These are phyloP conservation scores for Exophiala sp. DNA, from an alignment of 2,329 filamentous ascomycete genomes.

Conservation along the genomic window DNA sequence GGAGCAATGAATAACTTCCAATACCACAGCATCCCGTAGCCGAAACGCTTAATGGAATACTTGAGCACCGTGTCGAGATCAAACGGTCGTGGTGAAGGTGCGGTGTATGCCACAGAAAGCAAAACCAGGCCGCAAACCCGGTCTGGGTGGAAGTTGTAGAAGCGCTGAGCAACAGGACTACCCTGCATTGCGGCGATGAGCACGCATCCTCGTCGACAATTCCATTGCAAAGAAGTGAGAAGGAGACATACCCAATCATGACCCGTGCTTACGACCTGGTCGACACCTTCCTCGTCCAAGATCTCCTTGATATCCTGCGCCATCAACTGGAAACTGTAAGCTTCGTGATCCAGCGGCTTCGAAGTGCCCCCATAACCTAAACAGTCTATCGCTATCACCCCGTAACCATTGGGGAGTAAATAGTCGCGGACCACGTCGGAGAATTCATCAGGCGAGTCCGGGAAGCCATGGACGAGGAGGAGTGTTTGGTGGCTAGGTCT, in stretches of 20 bases:
- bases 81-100: constrained; percentile 34
- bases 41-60: constrained; percentile 34
- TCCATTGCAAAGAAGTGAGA: not conserved
- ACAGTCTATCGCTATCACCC: constrained; percentile 39
- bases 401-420: constrained; percentile 40
- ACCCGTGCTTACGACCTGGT: constrained; percentile 42
- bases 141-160: constrained; percentile 43
- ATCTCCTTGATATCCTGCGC: constrained; percentile 41
- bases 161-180: constrained; percentile 38
- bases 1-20: constrained; percentile 45
- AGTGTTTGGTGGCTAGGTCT: constrained; percentile 32
- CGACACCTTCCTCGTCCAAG: constrained; percentile 37
- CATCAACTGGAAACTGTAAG: constrained; percentile 38
- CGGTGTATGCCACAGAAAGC: constrained; percentile 43
- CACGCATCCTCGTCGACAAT: not conserved
- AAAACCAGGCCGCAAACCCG: constrained; percentile 42
- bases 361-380: constrained; percentile 41
- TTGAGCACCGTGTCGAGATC: constrained; percentile 37
- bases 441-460: constrained; percentile 47
- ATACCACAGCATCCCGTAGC: constrained; percentile 41
- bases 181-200: constrained; percentile 34
- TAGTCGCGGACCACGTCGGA: constrained; percentile 36
- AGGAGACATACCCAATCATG: constrained; percentile 40
- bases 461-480: constrained; percentile 50
- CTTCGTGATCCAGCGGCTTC: constrained; percentile 38